phyloP scores from a whole-genome alignment of 2,329 filamentous ascomycete species.

The Hymenoscyphus fraxineus region DNA sequence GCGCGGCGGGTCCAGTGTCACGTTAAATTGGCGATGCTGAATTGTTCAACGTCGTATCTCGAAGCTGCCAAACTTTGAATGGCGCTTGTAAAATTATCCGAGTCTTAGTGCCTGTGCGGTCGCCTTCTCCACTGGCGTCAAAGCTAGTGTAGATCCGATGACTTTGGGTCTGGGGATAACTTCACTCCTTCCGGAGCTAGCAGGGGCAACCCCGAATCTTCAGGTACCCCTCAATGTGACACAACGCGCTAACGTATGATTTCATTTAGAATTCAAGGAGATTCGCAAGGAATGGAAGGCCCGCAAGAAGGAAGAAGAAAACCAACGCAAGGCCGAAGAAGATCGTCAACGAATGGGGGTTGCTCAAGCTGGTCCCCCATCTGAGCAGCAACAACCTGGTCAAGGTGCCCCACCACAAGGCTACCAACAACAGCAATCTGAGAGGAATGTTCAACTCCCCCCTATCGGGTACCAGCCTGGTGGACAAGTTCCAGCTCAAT shows the following conservation, averaged over 20 bases:
- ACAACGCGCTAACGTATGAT: conserved; percentile 11
- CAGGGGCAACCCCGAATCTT: conserved; percentile 36
- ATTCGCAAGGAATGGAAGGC: conserved; percentile 99
- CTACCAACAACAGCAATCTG: conserved; percentile 45
- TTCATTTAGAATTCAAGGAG: conserved; percentile 84
- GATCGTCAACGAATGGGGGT: conserved; percentile 68
- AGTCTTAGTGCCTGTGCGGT: conserved; percentile 17
- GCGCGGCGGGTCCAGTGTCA: background rate
- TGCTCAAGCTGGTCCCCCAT: conserved; percentile 36
- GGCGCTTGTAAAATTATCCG: conserved; percentile 20
- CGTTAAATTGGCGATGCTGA: background rate
- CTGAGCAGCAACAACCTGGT: conserved; percentile 52
- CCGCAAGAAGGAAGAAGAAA: conserved; percentile 98
- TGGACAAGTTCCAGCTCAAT: conserved; percentile 54
- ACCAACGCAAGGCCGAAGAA: conserved; percentile 82
- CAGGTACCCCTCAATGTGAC: conserved; percentile 1
- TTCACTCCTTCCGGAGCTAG: conserved; percentile 39
- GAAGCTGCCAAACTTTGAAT: conserved; percentile 7
- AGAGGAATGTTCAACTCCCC: conserved; percentile 60
- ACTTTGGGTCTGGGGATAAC: conserved; percentile 41
- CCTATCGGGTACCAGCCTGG: conserved; percentile 70
- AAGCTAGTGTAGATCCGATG: conserved; percentile 43
- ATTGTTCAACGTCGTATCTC: conserved; percentile 14
- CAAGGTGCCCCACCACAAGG: conserved; percentile 46
- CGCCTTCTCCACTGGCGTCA: conserved; percentile 41